Percentiles rank a stretch among this genome's conserved stretches.
Conservation (phyloP, 1,284 basidiomycete genomes). For the Bondarzewia mesenterica region DNA sequence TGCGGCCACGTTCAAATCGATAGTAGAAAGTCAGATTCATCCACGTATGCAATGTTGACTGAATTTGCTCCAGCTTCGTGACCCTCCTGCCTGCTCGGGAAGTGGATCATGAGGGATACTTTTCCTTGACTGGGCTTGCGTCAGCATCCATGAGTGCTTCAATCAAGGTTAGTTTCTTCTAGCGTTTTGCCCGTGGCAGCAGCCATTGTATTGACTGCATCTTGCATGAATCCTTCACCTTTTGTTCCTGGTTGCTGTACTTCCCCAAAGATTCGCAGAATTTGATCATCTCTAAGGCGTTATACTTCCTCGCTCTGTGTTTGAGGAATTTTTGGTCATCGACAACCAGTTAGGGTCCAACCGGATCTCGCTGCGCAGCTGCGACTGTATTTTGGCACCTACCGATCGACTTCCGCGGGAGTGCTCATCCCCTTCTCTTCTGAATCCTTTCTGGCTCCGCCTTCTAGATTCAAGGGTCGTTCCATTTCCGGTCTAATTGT, state of each 20-base stretch:
- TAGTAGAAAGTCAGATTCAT: conserved; percentile 9
- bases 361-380: not conserved
- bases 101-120: conserved; percentile 8
- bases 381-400: not conserved
- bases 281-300: not conserved
- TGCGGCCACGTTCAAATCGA: conserved; percentile 12
- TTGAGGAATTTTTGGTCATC: not conserved
- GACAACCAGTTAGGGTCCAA: too few species aligned
- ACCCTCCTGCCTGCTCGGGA: not conserved
- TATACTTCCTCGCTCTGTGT: not conserved
- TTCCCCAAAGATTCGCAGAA: too few species aligned
- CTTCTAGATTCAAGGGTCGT: not conserved
- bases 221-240: not conserved
- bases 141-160: conserved; percentile 6
- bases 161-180: conserved; percentile 7
- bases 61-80: not conserved
- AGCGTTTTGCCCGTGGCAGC: not conserved
- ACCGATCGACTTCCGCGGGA: not conserved
- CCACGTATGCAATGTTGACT: not conserved
- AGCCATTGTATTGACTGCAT: not conserved
- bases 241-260: too few species aligned
- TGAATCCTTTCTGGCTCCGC: not conserved
- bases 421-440: not conserved
- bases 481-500: too few species aligned
- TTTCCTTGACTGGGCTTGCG: conserved; percentile 12